These are phyloP conservation scores for Taxawa tesnikishii DNA, from an alignment of 2,329 filamentous ascomycete genomes.

Conservation along the genomic window DNA sequence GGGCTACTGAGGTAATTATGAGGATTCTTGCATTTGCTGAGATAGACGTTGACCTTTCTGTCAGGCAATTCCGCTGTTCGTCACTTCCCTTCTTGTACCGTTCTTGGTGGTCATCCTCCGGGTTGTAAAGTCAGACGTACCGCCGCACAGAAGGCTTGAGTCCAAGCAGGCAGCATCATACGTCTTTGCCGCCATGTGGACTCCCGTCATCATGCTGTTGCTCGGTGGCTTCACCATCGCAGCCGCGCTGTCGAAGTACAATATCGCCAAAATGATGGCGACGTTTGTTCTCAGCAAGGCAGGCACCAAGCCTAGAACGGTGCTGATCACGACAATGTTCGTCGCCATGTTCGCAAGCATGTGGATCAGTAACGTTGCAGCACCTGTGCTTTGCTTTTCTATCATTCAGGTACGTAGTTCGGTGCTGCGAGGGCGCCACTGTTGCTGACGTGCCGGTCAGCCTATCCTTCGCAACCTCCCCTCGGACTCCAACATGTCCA, in stretches of 20 bases:
- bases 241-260: constrained; percentile 89
- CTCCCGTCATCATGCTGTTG: constrained; percentile 94
- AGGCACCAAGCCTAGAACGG: constrained; percentile 76
- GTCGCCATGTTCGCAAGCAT: constrained; percentile 96
- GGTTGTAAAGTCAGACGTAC: constrained; percentile 68
- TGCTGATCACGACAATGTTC: constrained; percentile 96
- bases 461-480: constrained; percentile 90
- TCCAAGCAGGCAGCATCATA: constrained; percentile 70
- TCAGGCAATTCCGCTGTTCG: constrained; percentile 88
- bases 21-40: too few relatives aligned
- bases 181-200: constrained; percentile 97
- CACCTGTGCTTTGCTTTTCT: constrained; percentile 91
- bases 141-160: constrained; percentile 57
- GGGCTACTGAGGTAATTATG: constrained; percentile 76
- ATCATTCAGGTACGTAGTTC: constrained; percentile 67
- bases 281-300: constrained; percentile 95
- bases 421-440: not conserved
- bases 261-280: constrained; percentile 93
- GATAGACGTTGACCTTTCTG: constrained; percentile 12
- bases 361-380: constrained; percentile 98
- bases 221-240: constrained; percentile 94
- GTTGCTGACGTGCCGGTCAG: constrained; percentile 28
- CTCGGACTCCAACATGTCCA: constrained; percentile 82
- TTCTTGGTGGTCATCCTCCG: constrained; percentile 81
- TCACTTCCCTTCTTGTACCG: constrained; percentile 85